Base-by-base conservation (phyloP, 768 basidiomycete species). In the Russula ochroleuca region DNA sequence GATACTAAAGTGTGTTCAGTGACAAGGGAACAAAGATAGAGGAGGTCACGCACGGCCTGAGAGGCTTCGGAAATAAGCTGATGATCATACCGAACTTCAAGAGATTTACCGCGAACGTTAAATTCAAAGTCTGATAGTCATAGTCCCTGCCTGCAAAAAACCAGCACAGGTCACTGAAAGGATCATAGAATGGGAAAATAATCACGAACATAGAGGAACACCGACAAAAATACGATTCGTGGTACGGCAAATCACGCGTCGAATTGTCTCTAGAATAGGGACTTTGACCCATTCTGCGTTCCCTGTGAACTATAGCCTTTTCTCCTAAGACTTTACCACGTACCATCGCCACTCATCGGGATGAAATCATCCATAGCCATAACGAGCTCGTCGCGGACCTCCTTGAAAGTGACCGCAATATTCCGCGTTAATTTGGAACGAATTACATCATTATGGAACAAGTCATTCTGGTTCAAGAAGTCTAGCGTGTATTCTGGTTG, bases 11-110 rank as follows among this genome's bases (percentile, higher is more conserved):
- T 25, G 10, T 5, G 11, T 35, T 53, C n/a, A 51, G 25, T 21
- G 8, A 23, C 5, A 52, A 1, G 13, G 4, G 2, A 7, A 45
- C 2, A 17, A n/a, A 9, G 5, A 33, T 14, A 35, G 0, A 25
- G 41, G 17, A 19, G 11, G 9, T 8, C n/a, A n/a, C 78, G 55
- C 62, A 83, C 82, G 79, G 78, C 68, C 74, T 76, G 25, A 83
- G 59, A 62, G 78, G 72, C n/a, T 65, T 52, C 0, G 81, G 83
- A 59, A 80, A 75, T 14, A 77, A 40, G 19, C 72, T 73, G 37
- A 83, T 72, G n/a, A 75, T 70, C 1, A 53, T 35, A 0, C 72
- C 71, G 2, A 71, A 70, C 31, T 67, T 74, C 11, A 76, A 60
- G 25, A 82, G 70, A 21, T 77, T 72, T 14, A 72, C 60, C 4